Base-by-base conservation (phyloP, 345 rosid genomes). In the Boechera stricta region DNA sequence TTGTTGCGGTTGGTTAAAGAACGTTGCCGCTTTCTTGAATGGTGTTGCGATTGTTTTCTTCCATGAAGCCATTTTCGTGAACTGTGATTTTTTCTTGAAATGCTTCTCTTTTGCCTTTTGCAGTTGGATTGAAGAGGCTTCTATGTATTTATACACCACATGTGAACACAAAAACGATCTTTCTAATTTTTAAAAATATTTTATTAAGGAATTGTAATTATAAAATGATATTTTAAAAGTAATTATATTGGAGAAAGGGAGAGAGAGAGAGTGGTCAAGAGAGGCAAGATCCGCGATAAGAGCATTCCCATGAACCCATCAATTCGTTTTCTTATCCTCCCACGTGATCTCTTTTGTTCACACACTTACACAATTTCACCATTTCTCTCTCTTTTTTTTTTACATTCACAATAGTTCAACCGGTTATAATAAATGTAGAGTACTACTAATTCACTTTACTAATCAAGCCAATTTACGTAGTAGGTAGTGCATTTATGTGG, bases 281-380 rank as follows among this genome's bases (percentile, higher is more conserved):
- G 77, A 75, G 88, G 89, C 90, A 83, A 92, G 96, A 90, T 90
- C 96, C 96, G 90, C 69, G 85, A 86, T 90, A 86, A 80, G 86
- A 84, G 96, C 79, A 81, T 69, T 56, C 65, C 75, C 80, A 80
- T 69, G 83, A 83, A 84, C 77, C 81, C 88, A 49, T 86, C 81
- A 72, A 55, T 79, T 80, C 69, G 67, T 44, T 76, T 71, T 67
- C 64, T 68, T 78, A 76, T 80, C 80, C 71, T 74, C 66, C 78
- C 82, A 79, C 82, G 78, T 79, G 82, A 78, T 66, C 74, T 68
- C n/a, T 8, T 42, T 77, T 77, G 28, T 48, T 79, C 65, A 61
- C 70, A 55, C 41, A 63, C 53, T 63, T 38, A 21, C 29, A 67
- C 74, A 51, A 12, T 72, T 33, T 71, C 31, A 52, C 67, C 38